Evolutionary conservation across 1,139 yeast species (phyloP).

Genomic region (Candida dubliniensis): DNA sequence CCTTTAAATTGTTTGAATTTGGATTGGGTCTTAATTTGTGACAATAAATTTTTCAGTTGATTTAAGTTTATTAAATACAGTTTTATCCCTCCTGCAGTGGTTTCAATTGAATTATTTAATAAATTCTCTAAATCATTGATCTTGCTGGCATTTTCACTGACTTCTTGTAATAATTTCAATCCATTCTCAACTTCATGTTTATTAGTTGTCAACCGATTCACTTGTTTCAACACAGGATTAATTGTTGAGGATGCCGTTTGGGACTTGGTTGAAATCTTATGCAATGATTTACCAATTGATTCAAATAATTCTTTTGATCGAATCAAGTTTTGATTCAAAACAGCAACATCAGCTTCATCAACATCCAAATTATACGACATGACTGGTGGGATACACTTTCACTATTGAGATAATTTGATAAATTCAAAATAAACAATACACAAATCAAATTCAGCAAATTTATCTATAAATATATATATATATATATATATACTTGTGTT

Average conservation of each 20-base stretch:
- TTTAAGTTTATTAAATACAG: constrained; percentile 37
- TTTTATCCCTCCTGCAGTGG: constrained; percentile 32
- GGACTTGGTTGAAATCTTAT: constrained; percentile 57
- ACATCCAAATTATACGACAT: constrained; percentile 45
- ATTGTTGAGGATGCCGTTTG: constrained; percentile 63
- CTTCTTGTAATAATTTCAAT: constrained; percentile 57
- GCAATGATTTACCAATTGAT: constrained; percentile 56
- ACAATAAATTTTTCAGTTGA: constrained; percentile 33
- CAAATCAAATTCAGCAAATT: too few species aligned
- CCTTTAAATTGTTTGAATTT: constrained; percentile 50
- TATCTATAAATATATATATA: too few species aligned
- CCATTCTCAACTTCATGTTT: constrained; percentile 64
- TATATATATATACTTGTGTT: too few species aligned
- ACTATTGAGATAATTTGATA: too few species aligned
- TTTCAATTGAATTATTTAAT: constrained; percentile 38
- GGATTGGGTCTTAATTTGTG: constrained; percentile 30
- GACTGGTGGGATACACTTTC: neutral
- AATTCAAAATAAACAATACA: too few species aligned
- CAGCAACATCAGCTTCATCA: constrained; percentile 84
- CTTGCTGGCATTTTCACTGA: constrained; percentile 63
- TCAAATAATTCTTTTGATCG: constrained; percentile 58
- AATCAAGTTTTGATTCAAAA: constrained; percentile 69
- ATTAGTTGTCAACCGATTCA: constrained; percentile 54
- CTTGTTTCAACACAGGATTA: constrained; percentile 68
- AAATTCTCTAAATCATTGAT: constrained; percentile 55